Evolutionary conservation across 768 basidiomycete species (phyloP).

Genomic region (Galerina sulciceps): DNA sequence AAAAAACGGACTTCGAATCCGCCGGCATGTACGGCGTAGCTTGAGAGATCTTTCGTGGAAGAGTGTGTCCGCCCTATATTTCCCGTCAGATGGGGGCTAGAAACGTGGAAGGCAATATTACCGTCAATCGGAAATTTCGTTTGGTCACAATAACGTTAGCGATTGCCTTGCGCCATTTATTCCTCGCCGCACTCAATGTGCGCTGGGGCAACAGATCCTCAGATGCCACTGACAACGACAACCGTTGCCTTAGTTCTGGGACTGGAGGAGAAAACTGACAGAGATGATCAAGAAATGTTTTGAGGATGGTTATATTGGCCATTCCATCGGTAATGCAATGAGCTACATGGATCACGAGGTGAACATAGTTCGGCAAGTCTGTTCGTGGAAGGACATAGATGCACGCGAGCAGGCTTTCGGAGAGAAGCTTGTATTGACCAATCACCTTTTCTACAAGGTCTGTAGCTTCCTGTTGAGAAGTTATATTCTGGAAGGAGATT

Average conservation of each 20-base stretch:
- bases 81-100: not conserved
- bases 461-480: slow-evolving; percentile 38
- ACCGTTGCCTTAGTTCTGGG: slow-evolving; percentile 37
- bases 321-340: slow-evolving; percentile 58
- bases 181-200: slow-evolving; percentile 36
- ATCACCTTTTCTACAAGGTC: slow-evolving; percentile 30
- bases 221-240: slow-evolving; percentile 44
- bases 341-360: slow-evolving; percentile 47
- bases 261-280: slow-evolving; percentile 11
- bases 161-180: slow-evolving; percentile 51
- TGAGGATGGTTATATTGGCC: slow-evolving; percentile 42
- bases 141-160: slow-evolving; percentile 38
- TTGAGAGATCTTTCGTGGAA: slow-evolving; percentile 46
- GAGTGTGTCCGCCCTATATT: slow-evolving; percentile 60
- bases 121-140: slow-evolving; percentile 38
- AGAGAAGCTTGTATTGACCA: slow-evolving; percentile 40
- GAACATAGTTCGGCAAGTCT: slow-evolving; percentile 38
- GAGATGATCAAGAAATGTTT: slow-evolving; percentile 50
- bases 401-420: slow-evolving; percentile 44
- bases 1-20: slow-evolving; percentile 26
- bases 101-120: slow-evolving; percentile 21
- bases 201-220: slow-evolving; percentile 39
- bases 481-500: slow-evolving; percentile 36
- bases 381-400: slow-evolving; percentile 44
- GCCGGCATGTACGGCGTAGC: slow-evolving; percentile 41